Percentiles rank a stretch among this genome's conserved stretches.
Evolutionary conservation across 345 rosid species (phyloP).

Genomic region (Cardamine chenopodiifolia): DNA sequence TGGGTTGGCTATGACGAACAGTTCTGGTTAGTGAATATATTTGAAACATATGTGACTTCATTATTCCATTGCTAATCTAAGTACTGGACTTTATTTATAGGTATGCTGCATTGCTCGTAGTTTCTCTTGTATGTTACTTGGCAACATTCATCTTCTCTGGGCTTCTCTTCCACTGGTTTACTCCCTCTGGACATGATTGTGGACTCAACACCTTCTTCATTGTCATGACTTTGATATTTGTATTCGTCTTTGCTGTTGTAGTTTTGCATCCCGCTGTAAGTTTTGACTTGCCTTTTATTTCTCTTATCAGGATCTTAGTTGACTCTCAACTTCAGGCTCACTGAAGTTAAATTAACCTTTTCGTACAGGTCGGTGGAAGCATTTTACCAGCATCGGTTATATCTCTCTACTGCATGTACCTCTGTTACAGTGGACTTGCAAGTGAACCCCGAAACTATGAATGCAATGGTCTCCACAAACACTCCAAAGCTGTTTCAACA

Average conservation of each 20-base stretch:
- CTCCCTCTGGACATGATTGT: constrained; percentile 97
- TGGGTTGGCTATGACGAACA: constrained; percentile 97
- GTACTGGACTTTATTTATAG: constrained; percentile 43
- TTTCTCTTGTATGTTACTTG: constrained; percentile 85
- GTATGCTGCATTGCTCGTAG: constrained; percentile 78
- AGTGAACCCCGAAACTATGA: constrained; percentile 94
- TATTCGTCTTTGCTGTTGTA: constrained; percentile 72
- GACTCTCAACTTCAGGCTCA: constrained; percentile 12
- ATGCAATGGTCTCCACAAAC: constrained; percentile 94
- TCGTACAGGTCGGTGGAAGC: constrained; percentile 80
- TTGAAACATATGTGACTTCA: neutral
- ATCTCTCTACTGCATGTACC: constrained; percentile 91
- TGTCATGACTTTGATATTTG: constrained; percentile 67
- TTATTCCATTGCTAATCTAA: constrained; percentile 9
- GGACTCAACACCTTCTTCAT: constrained; percentile 92
- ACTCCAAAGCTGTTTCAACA: constrained; percentile 88
- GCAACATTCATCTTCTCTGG: constrained; percentile 90
- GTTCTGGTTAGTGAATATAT: constrained; percentile 76
- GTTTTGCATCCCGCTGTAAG: constrained; percentile 94
- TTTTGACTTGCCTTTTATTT: constrained; percentile 23
- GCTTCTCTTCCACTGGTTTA: constrained; percentile 93
- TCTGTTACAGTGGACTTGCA: constrained; percentile 93
- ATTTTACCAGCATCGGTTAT: constrained; percentile 94
- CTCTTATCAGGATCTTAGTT: neutral
- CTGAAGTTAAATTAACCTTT: constrained; percentile 12